Base-by-base conservation (phyloP, 257 asterid species). In the Coffea canephora region DNA sequence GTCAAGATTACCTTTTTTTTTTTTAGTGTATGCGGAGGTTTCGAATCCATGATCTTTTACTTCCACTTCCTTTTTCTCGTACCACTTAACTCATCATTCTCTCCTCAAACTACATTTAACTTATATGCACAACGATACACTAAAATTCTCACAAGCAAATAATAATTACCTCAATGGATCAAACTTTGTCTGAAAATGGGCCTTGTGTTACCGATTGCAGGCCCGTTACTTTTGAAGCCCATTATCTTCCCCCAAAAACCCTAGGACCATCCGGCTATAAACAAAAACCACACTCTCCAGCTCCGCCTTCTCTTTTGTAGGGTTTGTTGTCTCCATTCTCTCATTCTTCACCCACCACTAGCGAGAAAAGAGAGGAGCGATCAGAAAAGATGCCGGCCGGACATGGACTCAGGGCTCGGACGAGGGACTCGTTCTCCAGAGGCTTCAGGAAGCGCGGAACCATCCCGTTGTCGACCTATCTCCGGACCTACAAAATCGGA, bases 341-440 rank as follows among this genome's bases (percentile, higher is more conserved):
- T 12, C 74, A 77, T 62, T 31, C 64, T 39, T 1, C 65, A 27
- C 54, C 12, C 25, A 55, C 18, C 3, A n/a, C 45, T 27, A 21
- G 69, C 15, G 82, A 39, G 62, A 46, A 73, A 50, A 21, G 46
- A 21, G 70, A 3, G 59, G 70, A 18, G 18, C n/a, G 11, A 19
- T 57, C 65, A 13, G 69, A 65, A 27, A 74, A 69, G 21, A 87
- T 87, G 90, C 90, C 90, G 77, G 90, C 89, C 25, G 90, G 90
- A 15, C 90, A 87, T n/a, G 90, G 90, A 1, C 1, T 85, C 23
- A 78, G 89, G 59, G 12, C 90, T 27, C 77, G 89, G 36, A 87
- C 89, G 2, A 43, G 88, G 34, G 86, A 84, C 77, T 62, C 59
- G 76, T 87, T 87, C 81, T 43, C 88, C 1, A 80, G 88, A 15